Evolutionary conservation across 2,329 filamentous ascomycete genomes (phyloP).

Genomic region (Monilinia fructigena): DNA sequence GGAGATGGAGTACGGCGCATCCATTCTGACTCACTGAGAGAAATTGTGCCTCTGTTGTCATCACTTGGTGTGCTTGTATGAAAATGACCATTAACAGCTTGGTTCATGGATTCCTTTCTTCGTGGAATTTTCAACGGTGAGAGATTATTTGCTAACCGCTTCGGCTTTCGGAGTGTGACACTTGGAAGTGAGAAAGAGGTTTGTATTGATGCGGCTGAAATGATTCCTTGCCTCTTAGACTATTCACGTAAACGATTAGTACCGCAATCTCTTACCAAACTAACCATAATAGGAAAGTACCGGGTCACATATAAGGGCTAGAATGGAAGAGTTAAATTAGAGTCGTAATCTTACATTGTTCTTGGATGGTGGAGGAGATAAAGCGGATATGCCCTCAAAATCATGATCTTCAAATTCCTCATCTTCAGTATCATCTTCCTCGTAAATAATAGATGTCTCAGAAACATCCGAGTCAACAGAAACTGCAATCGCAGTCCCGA

Average conservation of each 20-base stretch:
- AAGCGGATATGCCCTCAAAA: slow-evolving; percentile 6
- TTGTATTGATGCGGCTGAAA: slow-evolving; percentile 19
- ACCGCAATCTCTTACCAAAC: background rate
- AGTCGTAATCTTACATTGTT: background rate
- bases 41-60: slow-evolving; percentile 26
- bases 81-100: background rate
- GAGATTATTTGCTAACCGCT: background rate
- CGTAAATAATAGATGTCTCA: background rate
- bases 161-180: slow-evolving; percentile 28
- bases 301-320: background rate
- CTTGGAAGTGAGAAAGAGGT: slow-evolving; percentile 27
- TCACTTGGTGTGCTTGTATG: slow-evolving; percentile 7
- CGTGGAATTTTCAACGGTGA: slow-evolving; percentile 1
- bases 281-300: background rate
- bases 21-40: slow-evolving; percentile 35
- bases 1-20: slow-evolving; percentile 34
- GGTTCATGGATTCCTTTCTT: background rate
- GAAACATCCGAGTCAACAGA: slow-evolving; percentile 20
- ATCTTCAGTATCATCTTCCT: slow-evolving; percentile 1
- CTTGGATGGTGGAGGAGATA: slow-evolving; percentile 8
- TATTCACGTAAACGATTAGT: slow-evolving; percentile 3
- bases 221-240: slow-evolving; percentile 24
- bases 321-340: background rate
- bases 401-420: background rate
- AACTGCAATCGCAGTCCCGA: slow-evolving; percentile 27